phyloP scores from a whole-genome alignment of 345 rosid genomes.

The Ceriops zippeliana region DNA sequence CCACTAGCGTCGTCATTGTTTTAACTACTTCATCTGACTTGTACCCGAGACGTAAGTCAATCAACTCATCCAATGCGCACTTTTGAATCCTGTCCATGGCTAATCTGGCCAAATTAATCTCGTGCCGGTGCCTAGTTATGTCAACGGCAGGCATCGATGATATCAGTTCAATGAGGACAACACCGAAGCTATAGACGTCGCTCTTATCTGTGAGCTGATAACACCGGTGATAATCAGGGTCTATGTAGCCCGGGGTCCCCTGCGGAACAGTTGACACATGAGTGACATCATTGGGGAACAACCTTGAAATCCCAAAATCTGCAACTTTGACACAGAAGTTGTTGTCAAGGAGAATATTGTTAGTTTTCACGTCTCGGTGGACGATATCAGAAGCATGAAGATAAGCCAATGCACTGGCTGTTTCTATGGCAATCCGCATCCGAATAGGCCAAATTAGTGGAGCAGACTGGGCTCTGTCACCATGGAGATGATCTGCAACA shows the following conservation, averaged over 20 bases:
- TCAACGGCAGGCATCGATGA: constrained; percentile 25
- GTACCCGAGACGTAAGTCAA: constrained; percentile 10
- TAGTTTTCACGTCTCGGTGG: no score
- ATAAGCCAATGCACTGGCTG: constrained; percentile 19
- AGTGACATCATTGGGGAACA: constrained; percentile 11
- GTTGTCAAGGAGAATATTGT: no score
- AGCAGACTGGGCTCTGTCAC: constrained; percentile 12
- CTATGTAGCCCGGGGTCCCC: constrained; percentile 25
- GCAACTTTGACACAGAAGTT: constrained; percentile 15
- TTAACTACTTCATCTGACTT: background rate
- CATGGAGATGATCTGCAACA: constrained; percentile 23
- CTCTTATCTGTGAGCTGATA: constrained; percentile 24
- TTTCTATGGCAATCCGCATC: constrained; percentile 22
- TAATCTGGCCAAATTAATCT: constrained; percentile 16
- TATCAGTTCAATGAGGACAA: constrained; percentile 21
- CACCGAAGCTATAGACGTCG: constrained; percentile 26
- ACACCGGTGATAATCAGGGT: constrained; percentile 18
- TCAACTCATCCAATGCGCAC: constrained; percentile 16
- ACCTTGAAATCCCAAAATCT: constrained; percentile 16
- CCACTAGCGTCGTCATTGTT: constrained; percentile 13
- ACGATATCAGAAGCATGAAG: constrained; percentile 21
- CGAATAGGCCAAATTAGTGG: constrained; percentile 21
- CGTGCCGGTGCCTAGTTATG: constrained; percentile 10
- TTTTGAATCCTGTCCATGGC: constrained; percentile 13
- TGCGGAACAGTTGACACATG: constrained; percentile 18